Conservation (phyloP, 129 eudicot species). For the Erigeron canadensis region DNA sequence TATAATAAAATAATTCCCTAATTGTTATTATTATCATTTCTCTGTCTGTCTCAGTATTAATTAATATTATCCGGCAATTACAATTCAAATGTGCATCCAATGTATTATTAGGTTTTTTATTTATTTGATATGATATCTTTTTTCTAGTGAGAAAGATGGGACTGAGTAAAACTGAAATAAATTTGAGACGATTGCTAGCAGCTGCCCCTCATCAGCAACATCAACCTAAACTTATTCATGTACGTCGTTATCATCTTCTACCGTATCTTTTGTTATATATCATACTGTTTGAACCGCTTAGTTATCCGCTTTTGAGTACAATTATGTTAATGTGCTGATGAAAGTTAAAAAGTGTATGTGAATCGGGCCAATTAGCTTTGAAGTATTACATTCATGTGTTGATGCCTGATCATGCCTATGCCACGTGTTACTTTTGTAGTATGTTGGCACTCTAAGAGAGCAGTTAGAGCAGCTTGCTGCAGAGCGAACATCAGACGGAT, state of each 20-base stretch:
- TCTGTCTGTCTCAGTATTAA: not conserved
- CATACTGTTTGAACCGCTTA: no score
- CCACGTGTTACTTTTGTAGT: constrained; percentile 39
- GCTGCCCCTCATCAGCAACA: constrained; percentile 79
- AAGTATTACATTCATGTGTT: not conserved
- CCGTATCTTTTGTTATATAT: no score
- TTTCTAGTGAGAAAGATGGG: constrained; percentile 40
- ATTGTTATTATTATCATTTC: no score
- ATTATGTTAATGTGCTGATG: no score
- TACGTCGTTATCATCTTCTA: constrained; percentile 35
- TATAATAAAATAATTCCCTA: no score
- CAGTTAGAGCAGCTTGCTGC: constrained; percentile 75
- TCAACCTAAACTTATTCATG: constrained; percentile 90
- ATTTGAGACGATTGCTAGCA: constrained; percentile 74
- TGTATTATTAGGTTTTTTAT: not conserved
- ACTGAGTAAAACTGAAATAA: constrained; percentile 72
- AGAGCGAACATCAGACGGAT: constrained; percentile 72
- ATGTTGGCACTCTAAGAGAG: constrained; percentile 82
- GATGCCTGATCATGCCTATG: constrained; percentile 17
- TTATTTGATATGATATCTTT: not conserved
- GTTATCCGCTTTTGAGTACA: no score
- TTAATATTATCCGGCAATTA: not conserved
- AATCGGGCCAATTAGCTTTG: no score
- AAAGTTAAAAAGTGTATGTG: no score
- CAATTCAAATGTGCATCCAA: not conserved